phyloP scores from a whole-genome alignment of 768 basidiomycete genomes.

The Exidia glandulosa region DNA sequence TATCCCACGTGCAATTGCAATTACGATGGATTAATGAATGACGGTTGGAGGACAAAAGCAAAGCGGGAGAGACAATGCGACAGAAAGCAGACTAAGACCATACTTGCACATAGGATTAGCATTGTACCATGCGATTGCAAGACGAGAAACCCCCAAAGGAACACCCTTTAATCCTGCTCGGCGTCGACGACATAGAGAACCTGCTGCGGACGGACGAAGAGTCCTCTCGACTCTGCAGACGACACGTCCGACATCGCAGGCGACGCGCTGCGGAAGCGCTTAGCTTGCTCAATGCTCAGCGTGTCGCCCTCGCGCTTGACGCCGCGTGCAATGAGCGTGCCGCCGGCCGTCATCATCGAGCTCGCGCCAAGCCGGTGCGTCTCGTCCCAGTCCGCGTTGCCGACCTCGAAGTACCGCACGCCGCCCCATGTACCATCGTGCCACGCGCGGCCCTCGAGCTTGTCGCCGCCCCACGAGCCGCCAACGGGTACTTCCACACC shows the following conservation, averaged over 20 bases:
- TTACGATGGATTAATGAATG: no score
- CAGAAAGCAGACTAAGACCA: no score
- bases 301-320: slow-evolving; percentile 49
- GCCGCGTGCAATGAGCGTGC: slow-evolving; percentile 7
- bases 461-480: slow-evolving; percentile 40
- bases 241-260: slow-evolving; percentile 53
- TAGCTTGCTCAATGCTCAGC: slow-evolving; percentile 33
- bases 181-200: slow-evolving; percentile 83
- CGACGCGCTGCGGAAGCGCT: slow-evolving; percentile 57
- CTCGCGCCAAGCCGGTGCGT: slow-evolving; percentile 26
- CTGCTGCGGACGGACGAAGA: slow-evolving; percentile 80
- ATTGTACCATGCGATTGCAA: not conserved
- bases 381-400: slow-evolving; percentile 41
- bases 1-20: no score
- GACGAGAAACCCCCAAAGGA: not conserved
- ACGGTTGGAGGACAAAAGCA: no score
- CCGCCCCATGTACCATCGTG: slow-evolving; percentile 79
- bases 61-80: no score
- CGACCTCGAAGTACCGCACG: slow-evolving; percentile 74
- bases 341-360: slow-evolving; percentile 14
- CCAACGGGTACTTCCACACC: slow-evolving; percentile 79
- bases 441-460: slow-evolving; percentile 62
- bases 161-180: not conserved
- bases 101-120: no score
- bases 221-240: slow-evolving; percentile 50